Percentiles rank a stretch among this genome's conserved stretches.
Evolutionary conservation across 495 filamentous ascomycete species (phyloP).

Genomic region (Aspergillus olivimuriae): DNA sequence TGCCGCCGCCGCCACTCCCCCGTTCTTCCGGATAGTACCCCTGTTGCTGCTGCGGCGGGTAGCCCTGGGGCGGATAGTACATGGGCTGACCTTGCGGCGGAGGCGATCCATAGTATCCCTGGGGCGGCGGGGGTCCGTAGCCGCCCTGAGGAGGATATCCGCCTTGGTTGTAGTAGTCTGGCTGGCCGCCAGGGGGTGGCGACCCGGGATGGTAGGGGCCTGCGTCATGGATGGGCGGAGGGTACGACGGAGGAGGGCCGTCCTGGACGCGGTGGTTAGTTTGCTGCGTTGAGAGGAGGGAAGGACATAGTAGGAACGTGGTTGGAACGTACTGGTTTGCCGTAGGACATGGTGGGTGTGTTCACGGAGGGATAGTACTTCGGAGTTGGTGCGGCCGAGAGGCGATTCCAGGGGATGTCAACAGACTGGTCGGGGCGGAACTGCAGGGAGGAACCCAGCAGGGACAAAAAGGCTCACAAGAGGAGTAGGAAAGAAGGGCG

Average conservation of each 20-base stretch:
- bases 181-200: slow-evolving; percentile 22
- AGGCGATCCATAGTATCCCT: slow-evolving; percentile 28
- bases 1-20: slow-evolving; percentile 29
- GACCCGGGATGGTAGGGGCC: slow-evolving; percentile 18
- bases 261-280: slow-evolving; percentile 19
- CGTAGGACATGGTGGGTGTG: slow-evolving; percentile 26
- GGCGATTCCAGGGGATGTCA: too few species aligned
- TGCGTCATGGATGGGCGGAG: slow-evolving; percentile 24
- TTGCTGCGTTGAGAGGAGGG: background rate
- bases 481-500: slow-evolving; percentile 1
- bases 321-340: slow-evolving; percentile 32
- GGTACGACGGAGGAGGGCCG: slow-evolving; percentile 37
- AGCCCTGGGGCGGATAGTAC: slow-evolving; percentile 40
- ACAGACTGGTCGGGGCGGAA: too few species aligned
- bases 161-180: slow-evolving; percentile 21
- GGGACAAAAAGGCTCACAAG: background rate
- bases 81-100: slow-evolving; percentile 30
- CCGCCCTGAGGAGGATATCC: slow-evolving; percentile 11
- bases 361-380: background rate
- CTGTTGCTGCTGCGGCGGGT: slow-evolving; percentile 35
- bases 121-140: slow-evolving; percentile 19
- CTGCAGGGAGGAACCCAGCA: background rate
- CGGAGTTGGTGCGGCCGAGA: too few species aligned
- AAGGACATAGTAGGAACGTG: background rate
- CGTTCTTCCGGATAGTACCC: slow-evolving; percentile 36